phyloP scores from a whole-genome alignment of 495 filamentous ascomycete genomes.

The Patellaria atrata region DNA sequence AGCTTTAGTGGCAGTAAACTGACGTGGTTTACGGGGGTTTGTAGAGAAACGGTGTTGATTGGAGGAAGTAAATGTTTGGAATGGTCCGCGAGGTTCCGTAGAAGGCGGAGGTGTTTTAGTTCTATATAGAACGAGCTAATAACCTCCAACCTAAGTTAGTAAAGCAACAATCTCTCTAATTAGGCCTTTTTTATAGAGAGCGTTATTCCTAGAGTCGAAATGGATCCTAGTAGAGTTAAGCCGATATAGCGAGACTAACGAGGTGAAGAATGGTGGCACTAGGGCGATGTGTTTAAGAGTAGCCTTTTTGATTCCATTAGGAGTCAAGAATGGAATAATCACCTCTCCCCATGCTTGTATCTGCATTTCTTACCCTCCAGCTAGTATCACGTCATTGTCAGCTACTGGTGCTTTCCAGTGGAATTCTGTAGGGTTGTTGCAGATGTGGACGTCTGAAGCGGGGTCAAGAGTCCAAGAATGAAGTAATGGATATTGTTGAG shows the following conservation, averaged over 20 bases:
- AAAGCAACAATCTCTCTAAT: neutral
- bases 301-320: slow-evolving; percentile 3
- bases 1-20: slow-evolving; percentile 3
- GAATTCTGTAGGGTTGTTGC: slow-evolving; percentile 7
- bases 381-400: slow-evolving; percentile 3
- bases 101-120: neutral
- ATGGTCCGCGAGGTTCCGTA: neutral
- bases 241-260: slow-evolving; percentile 5
- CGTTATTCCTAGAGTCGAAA: slow-evolving; percentile 6
- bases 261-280: slow-evolving; percentile 7
- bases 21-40: neutral
- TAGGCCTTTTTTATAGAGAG: slow-evolving; percentile 1
- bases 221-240: slow-evolving; percentile 5
- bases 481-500: slow-evolving; percentile 1
- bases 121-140: slow-evolving; percentile 6
- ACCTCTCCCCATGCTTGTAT: slow-evolving; percentile 7
- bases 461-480: slow-evolving; percentile 5
- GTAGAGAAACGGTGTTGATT: slow-evolving; percentile 5
- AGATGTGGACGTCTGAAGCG: slow-evolving; percentile 6
- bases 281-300: slow-evolving; percentile 7
- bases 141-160: slow-evolving; percentile 3
- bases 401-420: slow-evolving; percentile 1
- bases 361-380: neutral
- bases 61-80: slow-evolving; percentile 1
- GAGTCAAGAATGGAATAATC: slow-evolving; percentile 6